These are phyloP conservation scores for Pistacia vera DNA, from an alignment of 345 rosid genomes.

Conservation along the genomic window DNA sequence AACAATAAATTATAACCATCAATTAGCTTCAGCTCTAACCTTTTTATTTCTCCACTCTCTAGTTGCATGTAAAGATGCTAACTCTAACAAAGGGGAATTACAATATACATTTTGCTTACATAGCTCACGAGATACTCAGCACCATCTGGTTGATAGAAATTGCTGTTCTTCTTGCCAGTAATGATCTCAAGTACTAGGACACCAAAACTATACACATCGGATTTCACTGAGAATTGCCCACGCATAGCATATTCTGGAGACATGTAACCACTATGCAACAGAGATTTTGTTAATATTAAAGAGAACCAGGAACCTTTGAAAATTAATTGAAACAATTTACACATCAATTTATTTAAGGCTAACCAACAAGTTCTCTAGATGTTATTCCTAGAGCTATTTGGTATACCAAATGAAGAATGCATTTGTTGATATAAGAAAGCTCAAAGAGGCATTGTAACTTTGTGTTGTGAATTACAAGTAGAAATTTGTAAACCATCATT, in stretches of 20 bases:
- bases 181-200: slow-evolving; percentile 37
- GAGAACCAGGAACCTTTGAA: no score
- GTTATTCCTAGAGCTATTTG: no score
- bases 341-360: no score
- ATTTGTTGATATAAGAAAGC: not conserved
- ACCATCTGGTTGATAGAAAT: slow-evolving; percentile 2
- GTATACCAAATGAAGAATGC: not conserved
- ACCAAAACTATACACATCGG: slow-evolving; percentile 42
- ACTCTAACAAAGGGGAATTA: not conserved
- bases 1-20: not conserved
- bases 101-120: slow-evolving; percentile 13
- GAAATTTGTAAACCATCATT: no score
- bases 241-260: slow-evolving; percentile 42
- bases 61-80: not conserved
- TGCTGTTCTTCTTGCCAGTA: slow-evolving; percentile 32
- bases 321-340: no score
- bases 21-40: not conserved
- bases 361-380: no score
- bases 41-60: not conserved
- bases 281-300: no score
- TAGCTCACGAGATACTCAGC: slow-evolving; percentile 17
- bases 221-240: slow-evolving; percentile 38
- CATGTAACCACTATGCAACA: slow-evolving; percentile 33
- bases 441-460: not conserved
- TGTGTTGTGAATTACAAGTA: no score